A percentile compares a stretch with the other conserved stretches of the same genome.
phyloP scores from a whole-genome alignment of 1,139 yeast species.

The Candida mesenterica region DNA sequence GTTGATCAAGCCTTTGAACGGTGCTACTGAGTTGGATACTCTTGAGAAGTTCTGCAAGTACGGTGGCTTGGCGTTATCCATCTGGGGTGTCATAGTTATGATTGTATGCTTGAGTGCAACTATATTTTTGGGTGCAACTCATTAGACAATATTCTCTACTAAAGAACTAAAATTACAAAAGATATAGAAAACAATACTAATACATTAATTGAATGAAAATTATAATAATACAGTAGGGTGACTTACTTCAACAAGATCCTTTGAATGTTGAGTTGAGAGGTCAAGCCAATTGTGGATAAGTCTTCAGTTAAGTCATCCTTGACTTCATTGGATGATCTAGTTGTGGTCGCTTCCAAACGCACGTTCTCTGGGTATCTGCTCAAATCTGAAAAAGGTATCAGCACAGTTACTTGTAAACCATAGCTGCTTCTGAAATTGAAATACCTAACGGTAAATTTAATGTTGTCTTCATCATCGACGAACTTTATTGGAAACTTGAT shows the following conservation, averaged over 20 bases:
- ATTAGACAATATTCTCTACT: slow-evolving; percentile 22
- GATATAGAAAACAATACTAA: too few relatives aligned
- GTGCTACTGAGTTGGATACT: slow-evolving; percentile 33
- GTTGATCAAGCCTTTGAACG: slow-evolving; percentile 49
- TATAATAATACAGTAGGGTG: too few relatives aligned
- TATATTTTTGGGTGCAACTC: slow-evolving; percentile 58
- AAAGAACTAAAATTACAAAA: too few relatives aligned
- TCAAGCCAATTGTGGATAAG: background rate
- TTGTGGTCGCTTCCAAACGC: background rate
- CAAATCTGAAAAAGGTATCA: background rate
- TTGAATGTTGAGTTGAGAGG: background rate
- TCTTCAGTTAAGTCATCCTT: background rate
- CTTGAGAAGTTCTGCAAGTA: slow-evolving; percentile 48
- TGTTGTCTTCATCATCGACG: slow-evolving; percentile 6
- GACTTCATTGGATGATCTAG: background rate
- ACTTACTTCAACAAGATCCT: too few relatives aligned
- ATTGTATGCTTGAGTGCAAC: slow-evolving; percentile 76
- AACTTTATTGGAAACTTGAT: slow-evolving; percentile 27
- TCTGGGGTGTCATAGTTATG: slow-evolving; percentile 84
- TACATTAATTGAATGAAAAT: too few relatives aligned
- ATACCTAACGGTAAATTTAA: slow-evolving; percentile 16
- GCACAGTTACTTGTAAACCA: slow-evolving; percentile 11
- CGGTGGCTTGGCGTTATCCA: slow-evolving; percentile 57
- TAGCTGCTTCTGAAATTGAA: slow-evolving; percentile 13
- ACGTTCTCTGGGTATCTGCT: background rate